Conservation (phyloP, 202 grass and related monocot species). For the Carex arenaria region DNA sequence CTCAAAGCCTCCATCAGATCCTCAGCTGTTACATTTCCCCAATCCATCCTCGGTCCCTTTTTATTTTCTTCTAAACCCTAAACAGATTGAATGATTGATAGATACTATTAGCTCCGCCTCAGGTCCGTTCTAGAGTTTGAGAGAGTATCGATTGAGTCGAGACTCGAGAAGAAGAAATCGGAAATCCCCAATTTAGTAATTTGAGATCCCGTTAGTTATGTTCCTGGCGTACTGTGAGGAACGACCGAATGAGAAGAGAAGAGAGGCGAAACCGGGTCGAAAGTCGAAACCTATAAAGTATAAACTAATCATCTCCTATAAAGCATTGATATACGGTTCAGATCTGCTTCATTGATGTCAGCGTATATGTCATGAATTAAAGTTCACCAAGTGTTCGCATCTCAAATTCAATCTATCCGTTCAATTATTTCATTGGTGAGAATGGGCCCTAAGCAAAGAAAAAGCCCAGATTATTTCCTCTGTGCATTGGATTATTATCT, state of each 20-base stretch:
- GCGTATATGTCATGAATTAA: too few relatives aligned
- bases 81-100: not conserved
- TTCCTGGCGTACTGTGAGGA: not conserved
- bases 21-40: slow-evolving; percentile 89
- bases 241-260: not conserved
- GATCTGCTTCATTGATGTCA: too few relatives aligned
- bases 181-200: slow-evolving; percentile 11
- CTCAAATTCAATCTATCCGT: too few relatives aligned
- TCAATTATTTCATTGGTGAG: too few relatives aligned
- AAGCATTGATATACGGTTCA: too few relatives aligned
- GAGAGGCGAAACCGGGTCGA: too few relatives aligned
- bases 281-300: too few relatives aligned
- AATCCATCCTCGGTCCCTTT: slow-evolving; percentile 51
- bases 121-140: not conserved
- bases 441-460: too few relatives aligned
- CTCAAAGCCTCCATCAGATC: slow-evolving; percentile 91
- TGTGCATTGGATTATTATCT: too few relatives aligned
- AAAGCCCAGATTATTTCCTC: too few relatives aligned
- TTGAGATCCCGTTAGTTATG: not conserved
- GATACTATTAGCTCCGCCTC: not conserved
- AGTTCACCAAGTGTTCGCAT: too few relatives aligned
- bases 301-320: not conserved
- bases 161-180: slow-evolving; percentile 4
- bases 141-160: not conserved
- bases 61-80: not conserved